Evolutionary conservation across 176 grass and related monocot genomes (phyloP).

Genomic region (Juncus inflexus): DNA sequence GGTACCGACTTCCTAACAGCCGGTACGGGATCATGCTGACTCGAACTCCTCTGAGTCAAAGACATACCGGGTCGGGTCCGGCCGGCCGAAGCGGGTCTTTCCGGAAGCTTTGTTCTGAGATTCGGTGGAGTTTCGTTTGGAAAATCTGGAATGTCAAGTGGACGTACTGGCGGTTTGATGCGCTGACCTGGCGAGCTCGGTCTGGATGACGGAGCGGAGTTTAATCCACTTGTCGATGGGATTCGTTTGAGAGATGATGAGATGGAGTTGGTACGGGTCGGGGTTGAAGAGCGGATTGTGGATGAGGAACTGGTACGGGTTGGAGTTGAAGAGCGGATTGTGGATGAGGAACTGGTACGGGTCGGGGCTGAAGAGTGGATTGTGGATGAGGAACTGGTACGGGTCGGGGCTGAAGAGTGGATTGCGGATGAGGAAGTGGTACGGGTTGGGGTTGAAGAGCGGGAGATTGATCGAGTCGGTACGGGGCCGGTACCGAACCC

Average conservation of each 20-base stretch:
- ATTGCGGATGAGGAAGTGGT: background rate
- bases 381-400: slow-evolving; percentile 37
- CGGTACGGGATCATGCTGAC: slow-evolving; percentile 46
- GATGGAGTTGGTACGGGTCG: slow-evolving; percentile 42
- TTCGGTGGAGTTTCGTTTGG: slow-evolving; percentile 77
- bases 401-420: slow-evolving; percentile 60
- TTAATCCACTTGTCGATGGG: slow-evolving; percentile 41
- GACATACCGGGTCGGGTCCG: slow-evolving; percentile 57
- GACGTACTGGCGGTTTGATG: slow-evolving; percentile 50
- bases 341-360: slow-evolving; percentile 34
- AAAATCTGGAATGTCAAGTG: slow-evolving; percentile 84
- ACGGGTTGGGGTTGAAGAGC: slow-evolving; percentile 65
- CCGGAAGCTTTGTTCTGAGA: slow-evolving; percentile 73
- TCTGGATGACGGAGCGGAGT: slow-evolving; percentile 66
- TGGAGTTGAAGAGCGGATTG: slow-evolving; percentile 56
- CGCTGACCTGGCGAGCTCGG: slow-evolving; percentile 71
- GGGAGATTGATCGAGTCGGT: slow-evolving; percentile 55
- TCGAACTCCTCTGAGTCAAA: slow-evolving; percentile 26
- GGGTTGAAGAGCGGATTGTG: slow-evolving; percentile 51
- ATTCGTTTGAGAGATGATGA: slow-evolving; percentile 38
- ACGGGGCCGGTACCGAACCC: slow-evolving; percentile 40
- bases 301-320: slow-evolving; percentile 42
- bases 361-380: slow-evolving; percentile 61
- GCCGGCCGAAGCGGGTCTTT: slow-evolving; percentile 61
- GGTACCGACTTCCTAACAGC: slow-evolving; percentile 61